These are phyloP conservation scores for Coemansia aciculifera DNA, from an alignment of 192 early-diverging fungal species.

Conservation along the genomic window DNA sequence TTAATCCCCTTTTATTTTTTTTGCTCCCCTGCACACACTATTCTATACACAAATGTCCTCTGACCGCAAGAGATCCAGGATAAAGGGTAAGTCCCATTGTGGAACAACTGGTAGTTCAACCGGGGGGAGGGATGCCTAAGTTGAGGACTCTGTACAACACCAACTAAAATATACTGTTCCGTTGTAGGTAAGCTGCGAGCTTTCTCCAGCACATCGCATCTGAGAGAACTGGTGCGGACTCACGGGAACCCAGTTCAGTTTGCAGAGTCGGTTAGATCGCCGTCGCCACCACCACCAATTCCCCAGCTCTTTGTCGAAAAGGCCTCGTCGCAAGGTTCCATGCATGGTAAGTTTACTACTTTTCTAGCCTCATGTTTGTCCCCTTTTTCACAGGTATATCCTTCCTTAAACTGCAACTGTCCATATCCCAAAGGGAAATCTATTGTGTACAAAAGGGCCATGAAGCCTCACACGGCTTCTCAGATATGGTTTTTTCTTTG, in stretches of 20 bases:
- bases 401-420: background rate
- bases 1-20: background rate
- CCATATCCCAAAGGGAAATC: background rate
- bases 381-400: background rate
- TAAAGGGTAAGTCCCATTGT: constrained; percentile 40
- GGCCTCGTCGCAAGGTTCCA: constrained; percentile 26
- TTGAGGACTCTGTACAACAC: background rate
- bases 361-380: background rate
- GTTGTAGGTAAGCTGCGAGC: constrained; percentile 53
- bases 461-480: background rate
- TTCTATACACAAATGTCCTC: constrained; percentile 22
- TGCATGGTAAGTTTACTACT: constrained; percentile 25
- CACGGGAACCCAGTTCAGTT: constrained; percentile 20
- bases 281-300: constrained; percentile 40
- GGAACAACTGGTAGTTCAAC: constrained; percentile 5
- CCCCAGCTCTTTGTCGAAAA: constrained; percentile 28
- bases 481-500: background rate
- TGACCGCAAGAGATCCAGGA: constrained; percentile 33
- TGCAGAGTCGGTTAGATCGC: constrained; percentile 20
- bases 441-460: background rate
- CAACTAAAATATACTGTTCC: background rate
- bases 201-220: constrained; percentile 53
- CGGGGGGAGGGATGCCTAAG: background rate
- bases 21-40: background rate
- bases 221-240: constrained; percentile 47